Percentiles rank a stretch among this genome's conserved stretches.
Evolutionary conservation across 1,284 basidiomycete genomes (phyloP).

Genomic region (Spongispora temasekensis): DNA sequence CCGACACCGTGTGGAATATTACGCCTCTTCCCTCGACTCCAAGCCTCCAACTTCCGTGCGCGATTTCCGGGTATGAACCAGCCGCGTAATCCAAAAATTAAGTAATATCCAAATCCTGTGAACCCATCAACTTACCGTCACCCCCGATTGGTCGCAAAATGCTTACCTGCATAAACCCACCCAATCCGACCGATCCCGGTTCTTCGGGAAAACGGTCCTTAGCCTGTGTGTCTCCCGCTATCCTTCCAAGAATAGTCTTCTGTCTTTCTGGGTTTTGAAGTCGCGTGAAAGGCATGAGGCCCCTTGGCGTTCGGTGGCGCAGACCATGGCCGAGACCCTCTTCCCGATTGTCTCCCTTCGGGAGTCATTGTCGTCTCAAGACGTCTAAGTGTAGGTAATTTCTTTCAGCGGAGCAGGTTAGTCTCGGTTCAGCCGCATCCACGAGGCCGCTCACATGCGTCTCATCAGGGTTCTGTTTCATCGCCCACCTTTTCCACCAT

Average conservation of each 20-base stretch:
- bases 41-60: slow-evolving; percentile 9
- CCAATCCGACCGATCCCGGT: neutral
- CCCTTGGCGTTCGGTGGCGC: slow-evolving; percentile 22
- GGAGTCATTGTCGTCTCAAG: slow-evolving; percentile 50
- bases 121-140: slow-evolving; percentile 4
- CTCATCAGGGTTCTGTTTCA: slow-evolving; percentile 23
- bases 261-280: slow-evolving; percentile 19
- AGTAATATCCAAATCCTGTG: slow-evolving; percentile 25
- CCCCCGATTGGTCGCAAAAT: slow-evolving; percentile 3
- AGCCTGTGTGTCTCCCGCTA: slow-evolving; percentile 12
- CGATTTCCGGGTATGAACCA: slow-evolving; percentile 30
- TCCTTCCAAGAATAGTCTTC: slow-evolving; percentile 8
- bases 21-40: slow-evolving; percentile 4
- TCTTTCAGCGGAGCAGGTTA: slow-evolving; percentile 26
- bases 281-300: slow-evolving; percentile 17
- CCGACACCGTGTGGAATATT: slow-evolving; percentile 7
- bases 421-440: slow-evolving; percentile 10
- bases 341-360: slow-evolving; percentile 39
- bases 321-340: slow-evolving; percentile 22
- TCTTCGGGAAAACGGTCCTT: slow-evolving; percentile 8
- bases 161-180: slow-evolving; percentile 16
- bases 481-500: slow-evolving; percentile 61
- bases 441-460: slow-evolving; percentile 24
- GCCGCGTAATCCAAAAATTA: slow-evolving; percentile 15
- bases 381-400: slow-evolving; percentile 39